phyloP scores from a whole-genome alignment of 148 eudicot genomes.

The Rhododendron henanense region DNA sequence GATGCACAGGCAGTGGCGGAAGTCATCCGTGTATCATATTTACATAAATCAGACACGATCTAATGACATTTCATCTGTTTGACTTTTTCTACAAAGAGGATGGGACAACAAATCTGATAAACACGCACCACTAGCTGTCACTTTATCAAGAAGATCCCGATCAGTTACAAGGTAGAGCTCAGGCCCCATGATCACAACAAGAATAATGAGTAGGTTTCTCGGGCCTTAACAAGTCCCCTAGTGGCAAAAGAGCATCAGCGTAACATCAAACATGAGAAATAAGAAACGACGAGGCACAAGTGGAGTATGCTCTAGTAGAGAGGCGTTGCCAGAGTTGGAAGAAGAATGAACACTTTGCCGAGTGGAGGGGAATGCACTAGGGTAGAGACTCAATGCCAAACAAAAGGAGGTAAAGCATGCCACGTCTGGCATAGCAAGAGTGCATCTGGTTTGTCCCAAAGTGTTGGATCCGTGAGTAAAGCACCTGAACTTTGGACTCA shows the following conservation, averaged over 20 bases:
- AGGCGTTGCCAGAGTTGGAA: neutral
- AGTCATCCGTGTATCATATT: neutral
- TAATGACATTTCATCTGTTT: neutral
- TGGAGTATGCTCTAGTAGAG: neutral
- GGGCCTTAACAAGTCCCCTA: neutral
- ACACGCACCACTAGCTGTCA: neutral
- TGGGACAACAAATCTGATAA: neutral
- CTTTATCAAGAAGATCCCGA: neutral
- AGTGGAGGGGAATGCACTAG: neutral
- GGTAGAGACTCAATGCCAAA: neutral
- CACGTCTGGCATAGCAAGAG: neutral
- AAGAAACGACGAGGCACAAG: neutral
- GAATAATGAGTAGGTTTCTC: neutral
- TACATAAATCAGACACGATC: neutral
- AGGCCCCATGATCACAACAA: neutral
- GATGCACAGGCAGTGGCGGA: neutral
- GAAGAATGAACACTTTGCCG: neutral
- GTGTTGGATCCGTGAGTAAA: neutral
- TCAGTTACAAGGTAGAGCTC: neutral
- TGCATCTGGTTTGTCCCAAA: neutral
- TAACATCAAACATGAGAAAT: neutral
- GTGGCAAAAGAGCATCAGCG: neutral
- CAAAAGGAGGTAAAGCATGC: neutral
- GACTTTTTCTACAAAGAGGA: neutral
- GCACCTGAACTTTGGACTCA: neutral